Evolutionary conservation across 495 filamentous ascomycete genomes (phyloP), one percentile per base, ranked within the genome.

Genomic region (Sporormia fimetaria): DNA sequence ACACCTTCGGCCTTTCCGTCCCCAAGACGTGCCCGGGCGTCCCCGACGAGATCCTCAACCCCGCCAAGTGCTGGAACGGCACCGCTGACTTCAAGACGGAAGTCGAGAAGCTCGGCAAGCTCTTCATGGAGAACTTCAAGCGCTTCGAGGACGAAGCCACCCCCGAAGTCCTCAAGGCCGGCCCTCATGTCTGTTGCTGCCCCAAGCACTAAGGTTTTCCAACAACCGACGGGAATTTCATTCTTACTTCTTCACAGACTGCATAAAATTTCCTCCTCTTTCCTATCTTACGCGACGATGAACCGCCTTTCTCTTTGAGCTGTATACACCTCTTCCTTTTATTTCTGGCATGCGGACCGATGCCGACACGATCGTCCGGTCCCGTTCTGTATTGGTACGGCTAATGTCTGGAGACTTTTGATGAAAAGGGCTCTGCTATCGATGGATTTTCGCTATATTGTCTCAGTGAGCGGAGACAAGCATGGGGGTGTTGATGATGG

Each of bases 61-160:
- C 90, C 49, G 76, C 77, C 65, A 88, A 76, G 59, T 81, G 80
- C 52, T 98, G 90, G 90, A 90, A 77, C 33, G 82, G 80, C 30
- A 67, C 68, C 24, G 72, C 80, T 36, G 75, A 75, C 60, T 98
- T 95, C 76, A 68, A 72, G 54, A 66, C 73, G 24, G 87, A 95
- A 63, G 90, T 95, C 33, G 81, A 65, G 57, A 94, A 93, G 69
- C 76, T 98, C 4, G 90, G 76, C 45, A 63, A 54, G 33, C 71
- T 96, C 38, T 96, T 96, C 73, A 74, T 78, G 58, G 83, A 94
- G 67, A 96, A 96, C 71, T 98, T 98, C 71, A 78, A 87, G 70
- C 92, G 90, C 70, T 96, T 94, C 69, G 66, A 75, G 47, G 78
- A 80, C 48, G 72, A 94, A 64, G 87, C 87, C 17, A 94, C 87